Evolutionary conservation across 208 protist genomes (phyloP), one percentile per base, ranked within the genome.

Genomic region (Wallacemonas sp.): DNA sequence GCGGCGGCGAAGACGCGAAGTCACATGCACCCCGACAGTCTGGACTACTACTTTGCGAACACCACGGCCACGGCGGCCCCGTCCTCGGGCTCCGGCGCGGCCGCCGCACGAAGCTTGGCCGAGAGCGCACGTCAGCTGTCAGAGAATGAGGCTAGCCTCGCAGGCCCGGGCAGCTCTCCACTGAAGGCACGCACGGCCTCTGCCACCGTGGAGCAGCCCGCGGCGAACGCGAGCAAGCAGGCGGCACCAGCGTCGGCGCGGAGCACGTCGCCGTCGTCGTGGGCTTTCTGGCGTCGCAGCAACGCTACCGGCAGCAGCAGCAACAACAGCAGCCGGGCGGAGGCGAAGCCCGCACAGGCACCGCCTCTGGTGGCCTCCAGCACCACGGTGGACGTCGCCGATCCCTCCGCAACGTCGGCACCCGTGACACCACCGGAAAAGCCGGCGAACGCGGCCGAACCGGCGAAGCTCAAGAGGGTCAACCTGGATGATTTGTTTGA

Each of bases 11-110:
- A 44, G 16, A n/a, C 16, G 39, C 38, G 42, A 8, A 44, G 36
- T 46, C 29, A 62, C 50, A 61, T 42, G 28, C 68, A 73, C 57
- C 68, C 68, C 1, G 68, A 73, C 41, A 66, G 64, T 38, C 12
- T 73, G 14, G 39, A 46, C 11, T 67, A 67, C 54, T 61, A 49
- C 20, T 46, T 57, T 28, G 25, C 49, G 14, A 31, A 28, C 12
- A 28, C 3, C 29, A n/a, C 38, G 14, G 33, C 18, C 26, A 7
- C 59, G 16, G 28, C 33, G 25, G 5, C 59, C 18, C 36, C 32
- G 52, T 55, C 48, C 5, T 59, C 52, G 3, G 52, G 52, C n/a
- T 59, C 52, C 3, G 52, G 52, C 32, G 14, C 52, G 20, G 10
- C 52, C 26, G 50, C 38, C 1, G 45, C 69, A 50, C 28, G 25